Conservation (phyloP, 2,329 filamentous ascomycete genomes). For the Endoconidiophora laricicola region DNA sequence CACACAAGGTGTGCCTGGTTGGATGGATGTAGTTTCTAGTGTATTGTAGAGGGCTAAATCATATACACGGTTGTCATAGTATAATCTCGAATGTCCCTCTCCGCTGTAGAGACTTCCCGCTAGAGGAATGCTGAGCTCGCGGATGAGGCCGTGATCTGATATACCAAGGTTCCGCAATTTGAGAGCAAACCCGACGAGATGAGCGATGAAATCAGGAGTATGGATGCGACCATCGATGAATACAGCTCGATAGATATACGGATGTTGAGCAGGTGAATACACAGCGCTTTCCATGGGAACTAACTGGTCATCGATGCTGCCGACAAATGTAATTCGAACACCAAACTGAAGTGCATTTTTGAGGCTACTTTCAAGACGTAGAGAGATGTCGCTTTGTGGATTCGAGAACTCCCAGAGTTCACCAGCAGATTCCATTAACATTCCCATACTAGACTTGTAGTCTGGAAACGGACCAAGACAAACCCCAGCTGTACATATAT, state of each 20-base stretch:
- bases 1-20: conserved; percentile 24
- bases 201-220: conserved; percentile 82
- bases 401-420: conserved; percentile 91
- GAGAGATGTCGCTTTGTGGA: conserved; percentile 63
- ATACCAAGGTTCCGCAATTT: conserved; percentile 89
- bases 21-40: conserved; percentile 49
- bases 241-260: conserved; percentile 87
- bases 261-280: conserved; percentile 71
- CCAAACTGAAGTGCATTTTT: conserved; percentile 61
- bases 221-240: conserved; percentile 90
- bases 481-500: conserved; percentile 48
- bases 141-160: conserved; percentile 80
- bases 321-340: conserved; percentile 70
- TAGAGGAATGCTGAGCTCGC: conserved; percentile 73
- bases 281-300: conserved; percentile 70
- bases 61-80: conserved; percentile 79
- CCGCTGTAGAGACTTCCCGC: conserved; percentile 84
- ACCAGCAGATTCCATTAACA: conserved; percentile 76
- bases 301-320: conserved; percentile 92
- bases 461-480: conserved; percentile 86
- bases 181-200: conserved; percentile 80
- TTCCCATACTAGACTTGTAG: conserved; percentile 72
- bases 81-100: conserved; percentile 83
- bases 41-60: conserved; percentile 57
- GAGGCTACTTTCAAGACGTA: conserved; percentile 61